Evolutionary conservation across 805 yeast genomes (phyloP).

Genomic region (Starmerella asiatica): DNA sequence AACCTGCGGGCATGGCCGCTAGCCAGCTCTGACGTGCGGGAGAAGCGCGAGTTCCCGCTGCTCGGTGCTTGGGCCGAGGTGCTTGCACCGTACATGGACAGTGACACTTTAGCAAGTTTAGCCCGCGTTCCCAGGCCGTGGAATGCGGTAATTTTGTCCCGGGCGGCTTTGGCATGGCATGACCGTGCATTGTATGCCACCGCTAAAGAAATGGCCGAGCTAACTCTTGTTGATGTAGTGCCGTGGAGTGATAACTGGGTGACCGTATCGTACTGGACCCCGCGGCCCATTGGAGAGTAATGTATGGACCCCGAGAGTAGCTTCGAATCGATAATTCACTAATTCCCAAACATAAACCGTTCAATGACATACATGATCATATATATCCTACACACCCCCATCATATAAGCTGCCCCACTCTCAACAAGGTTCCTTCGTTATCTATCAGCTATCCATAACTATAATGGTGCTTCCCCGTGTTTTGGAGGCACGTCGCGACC

Average conservation of each 20-base stretch:
- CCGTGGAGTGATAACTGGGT: conserved; percentile 8
- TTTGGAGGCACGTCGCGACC: too few relatives aligned
- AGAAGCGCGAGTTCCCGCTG: conserved; percentile 5
- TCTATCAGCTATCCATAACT: too few relatives aligned
- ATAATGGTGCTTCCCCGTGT: too few relatives aligned
- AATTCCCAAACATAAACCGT: too few relatives aligned
- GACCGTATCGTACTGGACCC: conserved; percentile 13
- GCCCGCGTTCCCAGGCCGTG: conserved; percentile 19
- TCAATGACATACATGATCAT: too few relatives aligned
- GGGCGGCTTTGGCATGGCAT: conserved; percentile 3
- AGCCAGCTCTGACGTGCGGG: background rate
- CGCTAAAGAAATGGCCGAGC: conserved; percentile 19
- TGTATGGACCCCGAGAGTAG: too few relatives aligned
- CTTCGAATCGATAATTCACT: too few relatives aligned
- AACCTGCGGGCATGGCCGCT: conserved; percentile 17
- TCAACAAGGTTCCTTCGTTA: too few relatives aligned
- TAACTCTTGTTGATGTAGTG: conserved; percentile 10
- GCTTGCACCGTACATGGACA: conserved; percentile 6
- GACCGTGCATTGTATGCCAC: background rate
- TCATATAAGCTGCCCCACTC: too few relatives aligned
- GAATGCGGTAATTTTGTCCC: conserved; percentile 20
- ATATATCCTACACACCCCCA: too few relatives aligned
- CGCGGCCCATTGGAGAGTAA: conserved; percentile 14
- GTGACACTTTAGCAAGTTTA: background rate
- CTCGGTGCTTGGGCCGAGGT: conserved; percentile 17